Base-by-base conservation (phyloP, 176 grass and related monocot species). In the Hordeum vulgare region DNA sequence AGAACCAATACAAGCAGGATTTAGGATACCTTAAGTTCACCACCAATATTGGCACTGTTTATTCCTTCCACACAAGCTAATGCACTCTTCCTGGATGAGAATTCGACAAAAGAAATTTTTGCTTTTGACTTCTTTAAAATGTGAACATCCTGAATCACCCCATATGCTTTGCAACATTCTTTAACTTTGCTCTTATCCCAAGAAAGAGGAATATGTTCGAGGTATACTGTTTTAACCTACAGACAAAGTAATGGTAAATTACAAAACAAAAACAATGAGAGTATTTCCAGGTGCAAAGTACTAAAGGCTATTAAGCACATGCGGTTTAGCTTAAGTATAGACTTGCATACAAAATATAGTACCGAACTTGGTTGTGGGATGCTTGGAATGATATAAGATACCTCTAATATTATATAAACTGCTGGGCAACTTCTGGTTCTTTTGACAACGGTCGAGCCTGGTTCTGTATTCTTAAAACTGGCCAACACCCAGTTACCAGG, bases 31-130 rank as follows among this genome's bases (percentile, higher is more conserved):
- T 91, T 94, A 71, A 81, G 63, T 49, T 92, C 86, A 82, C 76
- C 89, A 18, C 64, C 81, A 81, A 89, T 61, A 18, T 90, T 83
- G 20, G 85, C 77, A 81, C 75, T 86, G 49, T 86, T 97, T 81
- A 94, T 74, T 79, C 92, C 94, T 86, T 89, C 92, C 9, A 97
- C 84, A 81, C 94, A 97, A 87, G 75, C 83, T 77, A 97, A 62
- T 58, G 90, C 94, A 84, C 78, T 89, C 51, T 94, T 91, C 65
- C 88, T 85, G 10, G 84, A 92, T 83, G 79, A 82, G 86, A 94
- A 97, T 87, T 91, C 92, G 78, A 97, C 88, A 88, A 97, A 94
- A 85, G 84, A 85, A 89, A 75, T 76, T 41, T 87, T 89, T 33
- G 77, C 90, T 78, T 87, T 88, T 78, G 68, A 69, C 29, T 18